Conservation (phyloP, 2,329 filamentous ascomycete species). For the Beauveria rudraprayagi region DNA sequence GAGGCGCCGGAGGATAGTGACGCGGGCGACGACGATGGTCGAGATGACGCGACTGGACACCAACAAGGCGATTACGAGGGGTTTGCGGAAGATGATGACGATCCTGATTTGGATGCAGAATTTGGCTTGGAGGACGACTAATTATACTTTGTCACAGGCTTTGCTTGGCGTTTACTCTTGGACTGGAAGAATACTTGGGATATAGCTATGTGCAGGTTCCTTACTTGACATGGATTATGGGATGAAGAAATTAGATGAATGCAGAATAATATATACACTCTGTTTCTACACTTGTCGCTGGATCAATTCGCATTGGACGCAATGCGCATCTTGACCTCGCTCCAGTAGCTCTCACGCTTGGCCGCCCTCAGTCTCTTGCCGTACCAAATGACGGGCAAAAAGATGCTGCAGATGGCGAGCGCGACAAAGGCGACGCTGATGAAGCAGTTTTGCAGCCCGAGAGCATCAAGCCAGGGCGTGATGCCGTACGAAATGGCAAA, state of each 20-base stretch:
- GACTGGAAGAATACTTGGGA: background rate
- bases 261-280: background rate
- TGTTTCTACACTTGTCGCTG: background rate
- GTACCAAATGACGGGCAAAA: conserved; percentile 39
- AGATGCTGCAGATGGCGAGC: conserved; percentile 30
- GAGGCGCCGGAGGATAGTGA: conserved; percentile 29
- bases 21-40: conserved; percentile 28
- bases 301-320: conserved; percentile 1
- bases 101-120: conserved; percentile 29
- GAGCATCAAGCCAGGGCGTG: conserved; percentile 34
- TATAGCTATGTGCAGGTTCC: background rate
- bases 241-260: background rate
- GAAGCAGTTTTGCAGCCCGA: conserved; percentile 36
- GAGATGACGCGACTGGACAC: conserved; percentile 21
- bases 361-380: conserved; percentile 26
- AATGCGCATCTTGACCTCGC: conserved; percentile 12
- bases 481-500: conserved; percentile 32
- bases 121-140: conserved; percentile 25
- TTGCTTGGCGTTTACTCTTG: background rate
- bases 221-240: background rate
- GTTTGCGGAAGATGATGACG: conserved; percentile 29
- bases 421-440: conserved; percentile 33
- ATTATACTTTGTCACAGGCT: background rate
- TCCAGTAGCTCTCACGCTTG: conserved; percentile 17
- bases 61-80: conserved; percentile 20